A percentile compares a stretch with the other conserved stretches of the same genome.
phyloP scores from a whole-genome alignment of 2,329 filamentous ascomycete species.

The Fusarium newnesense region DNA sequence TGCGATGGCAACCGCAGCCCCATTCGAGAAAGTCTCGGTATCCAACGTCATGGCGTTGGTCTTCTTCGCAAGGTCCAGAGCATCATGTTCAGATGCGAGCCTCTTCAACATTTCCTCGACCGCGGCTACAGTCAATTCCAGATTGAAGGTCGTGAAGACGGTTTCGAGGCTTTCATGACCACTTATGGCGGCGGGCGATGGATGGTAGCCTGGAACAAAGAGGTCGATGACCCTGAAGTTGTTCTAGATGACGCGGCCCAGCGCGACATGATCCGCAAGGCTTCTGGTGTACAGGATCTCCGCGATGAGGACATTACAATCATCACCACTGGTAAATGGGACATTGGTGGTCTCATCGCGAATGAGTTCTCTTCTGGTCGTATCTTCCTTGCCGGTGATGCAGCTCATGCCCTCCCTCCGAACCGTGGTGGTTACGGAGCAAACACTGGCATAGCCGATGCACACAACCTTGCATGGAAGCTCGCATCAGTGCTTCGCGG shows the following conservation, averaged over 20 bases:
- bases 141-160: constrained; percentile 41
- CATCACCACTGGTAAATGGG: constrained; percentile 36
- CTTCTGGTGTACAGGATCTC: constrained; percentile 15
- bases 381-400: neutral
- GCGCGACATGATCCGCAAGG: constrained; percentile 22
- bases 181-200: constrained; percentile 41
- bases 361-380: constrained; percentile 45
- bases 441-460: constrained; percentile 52
- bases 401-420: constrained; percentile 44
- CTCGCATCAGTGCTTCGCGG: constrained; percentile 48
- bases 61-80: constrained; percentile 48
- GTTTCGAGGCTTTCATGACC: constrained; percentile 42
- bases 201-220: constrained; percentile 32
- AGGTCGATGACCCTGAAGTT: neutral
- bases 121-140: constrained; percentile 49
- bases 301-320: constrained; percentile 25
- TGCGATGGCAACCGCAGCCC: constrained; percentile 50
- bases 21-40: constrained; percentile 42
- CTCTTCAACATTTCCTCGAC: constrained; percentile 41
- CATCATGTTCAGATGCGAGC: constrained; percentile 48
- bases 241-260: constrained; percentile 10
- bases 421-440: constrained; percentile 49
- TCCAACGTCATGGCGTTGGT: constrained; percentile 45
- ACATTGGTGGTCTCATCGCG: constrained; percentile 41
- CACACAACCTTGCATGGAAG: constrained; percentile 56